phyloP scores from a whole-genome alignment of 495 filamentous ascomycete species.

The Xylaria grammica region DNA sequence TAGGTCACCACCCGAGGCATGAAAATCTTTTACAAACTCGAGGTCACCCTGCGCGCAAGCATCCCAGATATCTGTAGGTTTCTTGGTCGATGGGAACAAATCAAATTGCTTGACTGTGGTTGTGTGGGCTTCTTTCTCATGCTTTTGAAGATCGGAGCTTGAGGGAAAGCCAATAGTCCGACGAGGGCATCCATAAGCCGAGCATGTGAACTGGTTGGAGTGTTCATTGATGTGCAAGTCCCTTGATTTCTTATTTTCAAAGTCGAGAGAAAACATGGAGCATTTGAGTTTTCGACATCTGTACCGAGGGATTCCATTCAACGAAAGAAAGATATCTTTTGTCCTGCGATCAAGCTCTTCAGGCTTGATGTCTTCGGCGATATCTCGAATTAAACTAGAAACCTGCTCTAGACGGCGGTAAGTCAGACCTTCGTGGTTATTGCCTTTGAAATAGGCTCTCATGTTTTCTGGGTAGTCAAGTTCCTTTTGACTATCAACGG shows the following conservation, averaged over 20 bases:
- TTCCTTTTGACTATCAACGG: not conserved
- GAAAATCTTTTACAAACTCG: not conserved
- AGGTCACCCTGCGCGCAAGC: not conserved
- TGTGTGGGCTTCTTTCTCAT: not conserved
- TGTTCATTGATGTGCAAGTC: not conserved
- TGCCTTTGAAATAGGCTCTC: not conserved
- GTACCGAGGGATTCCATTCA: not conserved
- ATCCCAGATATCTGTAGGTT: not conserved
- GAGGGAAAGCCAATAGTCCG: constrained; percentile 7
- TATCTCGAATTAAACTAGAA: not conserved
- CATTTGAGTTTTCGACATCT: constrained; percentile 3
- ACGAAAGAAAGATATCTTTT: constrained; percentile 6
- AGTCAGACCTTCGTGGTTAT: not conserved
- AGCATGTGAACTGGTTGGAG: not conserved
- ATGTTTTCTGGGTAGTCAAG: not conserved
- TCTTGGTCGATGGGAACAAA: constrained; percentile 2
- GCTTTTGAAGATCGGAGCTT: not conserved
- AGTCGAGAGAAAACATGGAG: constrained; percentile 1
- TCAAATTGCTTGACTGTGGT: not conserved
- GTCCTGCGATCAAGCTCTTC: not conserved
- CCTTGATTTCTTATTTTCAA: constrained; percentile 4
- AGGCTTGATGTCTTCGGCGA: constrained; percentile 3
- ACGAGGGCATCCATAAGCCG: not conserved
- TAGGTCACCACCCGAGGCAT: not conserved
- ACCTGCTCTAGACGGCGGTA: not conserved